Base-by-base conservation (phyloP, 345 rosid genomes). In the Psidium guajava region DNA sequence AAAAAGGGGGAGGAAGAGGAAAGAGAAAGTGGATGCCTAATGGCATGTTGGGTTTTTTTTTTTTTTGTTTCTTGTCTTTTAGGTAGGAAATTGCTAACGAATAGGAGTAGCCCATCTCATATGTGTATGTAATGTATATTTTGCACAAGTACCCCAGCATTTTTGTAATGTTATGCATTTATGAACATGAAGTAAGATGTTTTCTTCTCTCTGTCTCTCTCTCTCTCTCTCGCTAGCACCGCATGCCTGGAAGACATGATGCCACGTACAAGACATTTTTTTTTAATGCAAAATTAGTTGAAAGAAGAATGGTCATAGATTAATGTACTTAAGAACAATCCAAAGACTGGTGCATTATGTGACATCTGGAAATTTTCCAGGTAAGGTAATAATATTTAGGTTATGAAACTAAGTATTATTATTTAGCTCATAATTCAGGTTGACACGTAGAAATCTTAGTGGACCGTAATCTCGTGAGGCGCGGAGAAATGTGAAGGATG, bases 51-150 rank as follows among this genome's bases (percentile, higher is more conserved):
- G 88, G 58, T 83, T 83, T 27, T 81, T 25, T 56, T 40, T 51
- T 4, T 42, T 42, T 42, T 57, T 54, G 25, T 25, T 21, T 75
- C 82, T 88, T 51, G 54, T 54, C 36, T 25, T 28, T 75, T 32
- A 51, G 61, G 80, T 82, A 53, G 83, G 83, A 53, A 53, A 24
- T 81, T 49, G 36, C 88, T 89, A 84, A 90, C 91, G 51, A 59
- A 14, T 85, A 87, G 91, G 86, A 77, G 25, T 77, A 50, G 32
- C 10, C 74, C 81, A 54, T 83, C 54, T 83, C 59, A 32, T 85
- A 81, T 84, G 47, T 85, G 89, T 87, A 88, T 86, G 86, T 86
- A 89, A 88, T 91, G 90, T 92, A 91, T 85, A 92, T 88, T 87
- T 85, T 55, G 74, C 75, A 59, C 84, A 74, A 86, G 87, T 87